Conservation (phyloP, 2,329 filamentous ascomycete genomes). For the Ustilaginoidea virens region DNA sequence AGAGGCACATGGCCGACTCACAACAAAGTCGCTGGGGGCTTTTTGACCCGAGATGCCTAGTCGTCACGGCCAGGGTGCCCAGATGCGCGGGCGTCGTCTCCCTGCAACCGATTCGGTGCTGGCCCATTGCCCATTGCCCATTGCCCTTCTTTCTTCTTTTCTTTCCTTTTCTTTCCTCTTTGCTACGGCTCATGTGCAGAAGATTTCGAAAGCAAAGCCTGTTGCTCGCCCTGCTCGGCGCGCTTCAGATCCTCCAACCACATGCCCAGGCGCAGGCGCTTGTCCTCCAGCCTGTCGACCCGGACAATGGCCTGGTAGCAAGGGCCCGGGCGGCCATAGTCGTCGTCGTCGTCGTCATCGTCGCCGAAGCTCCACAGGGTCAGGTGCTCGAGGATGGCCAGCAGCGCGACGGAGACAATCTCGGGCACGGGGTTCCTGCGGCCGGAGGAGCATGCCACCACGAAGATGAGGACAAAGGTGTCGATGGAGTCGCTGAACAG, state of each 20-base stretch:
- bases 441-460: conserved; percentile 15
- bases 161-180: too few relatives aligned
- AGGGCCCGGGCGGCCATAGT: conserved; percentile 6
- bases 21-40: too few relatives aligned
- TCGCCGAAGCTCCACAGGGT: conserved; percentile 18
- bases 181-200: too few relatives aligned
- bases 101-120: too few relatives aligned
- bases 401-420: conserved; percentile 14
- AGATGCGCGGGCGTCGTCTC: too few relatives aligned
- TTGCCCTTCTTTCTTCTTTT: too few relatives aligned
- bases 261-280: conserved; percentile 15
- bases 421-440: conserved; percentile 14
- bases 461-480: conserved; percentile 19
- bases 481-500: conserved; percentile 19
- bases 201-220: too few relatives aligned
- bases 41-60: too few relatives aligned
- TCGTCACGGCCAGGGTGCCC: too few relatives aligned
- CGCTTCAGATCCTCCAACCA: conserved; percentile 15
- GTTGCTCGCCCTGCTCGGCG: conserved; percentile 1
- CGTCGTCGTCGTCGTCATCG: conserved; percentile 12
- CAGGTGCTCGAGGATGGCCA: conserved; percentile 17
- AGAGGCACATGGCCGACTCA: too few relatives aligned
- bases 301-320: conserved; percentile 5
- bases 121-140: too few relatives aligned
- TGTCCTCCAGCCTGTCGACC: conserved; percentile 10